Percentiles rank a stretch among this genome's conserved stretches.
These are phyloP conservation scores for Oryza brachyantha DNA, from an alignment of 176 grass and related monocot species.

Conservation along the genomic window DNA sequence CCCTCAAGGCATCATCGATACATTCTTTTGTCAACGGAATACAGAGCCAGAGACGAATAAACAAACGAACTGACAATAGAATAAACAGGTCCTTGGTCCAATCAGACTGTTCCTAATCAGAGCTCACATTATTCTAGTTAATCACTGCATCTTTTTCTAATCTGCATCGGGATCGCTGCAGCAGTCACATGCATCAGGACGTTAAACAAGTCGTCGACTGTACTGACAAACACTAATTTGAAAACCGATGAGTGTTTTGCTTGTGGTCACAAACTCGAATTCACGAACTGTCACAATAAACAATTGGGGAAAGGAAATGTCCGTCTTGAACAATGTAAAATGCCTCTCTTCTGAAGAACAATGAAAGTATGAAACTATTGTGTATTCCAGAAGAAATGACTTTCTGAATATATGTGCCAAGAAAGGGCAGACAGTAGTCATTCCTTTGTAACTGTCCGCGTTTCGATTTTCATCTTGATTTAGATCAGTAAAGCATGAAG, in stretches of 20 bases:
- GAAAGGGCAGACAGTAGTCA: neutral
- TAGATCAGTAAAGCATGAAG: neutral
- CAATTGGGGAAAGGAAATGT: neutral
- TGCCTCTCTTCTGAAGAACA: neutral
- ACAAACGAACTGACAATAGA: slow-evolving; percentile 25
- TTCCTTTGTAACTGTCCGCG: neutral
- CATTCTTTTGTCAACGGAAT: slow-evolving; percentile 43
- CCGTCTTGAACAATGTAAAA: neutral
- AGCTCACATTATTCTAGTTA: slow-evolving; percentile 27
- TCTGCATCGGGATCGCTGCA: slow-evolving; percentile 43
- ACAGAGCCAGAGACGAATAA: slow-evolving; percentile 9
- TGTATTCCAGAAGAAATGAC: neutral
- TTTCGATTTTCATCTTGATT: neutral
- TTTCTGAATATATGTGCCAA: neutral
- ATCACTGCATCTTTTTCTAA: slow-evolving; percentile 31
- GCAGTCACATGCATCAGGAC: slow-evolving; percentile 29
- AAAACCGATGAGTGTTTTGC: neutral
- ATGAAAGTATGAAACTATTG: neutral
- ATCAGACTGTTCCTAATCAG: slow-evolving; percentile 19
- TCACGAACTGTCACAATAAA: neutral
- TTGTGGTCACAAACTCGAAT: neutral
- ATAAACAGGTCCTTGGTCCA: slow-evolving; percentile 24
- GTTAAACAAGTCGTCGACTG: slow-evolving; percentile 20
- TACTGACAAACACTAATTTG: neutral
- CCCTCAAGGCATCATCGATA: slow-evolving; percentile 25